Percentiles rank a stretch among this genome's conserved stretches.
Conservation (phyloP, 208 protist genomes). For the Wallacemonas collosoma region DNA sequence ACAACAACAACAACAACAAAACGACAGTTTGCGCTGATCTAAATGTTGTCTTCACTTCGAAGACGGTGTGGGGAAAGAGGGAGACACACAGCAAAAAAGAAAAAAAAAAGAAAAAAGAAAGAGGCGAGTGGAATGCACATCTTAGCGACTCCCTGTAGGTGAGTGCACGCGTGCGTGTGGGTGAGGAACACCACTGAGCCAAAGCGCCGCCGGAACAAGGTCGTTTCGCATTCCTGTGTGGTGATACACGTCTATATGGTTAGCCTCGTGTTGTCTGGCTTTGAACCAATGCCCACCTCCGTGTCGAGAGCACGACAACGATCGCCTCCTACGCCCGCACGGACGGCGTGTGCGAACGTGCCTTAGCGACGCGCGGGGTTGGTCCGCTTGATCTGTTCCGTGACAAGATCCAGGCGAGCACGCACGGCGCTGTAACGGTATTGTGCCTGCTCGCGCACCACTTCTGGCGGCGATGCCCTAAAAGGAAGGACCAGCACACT, state of each 20-base stretch:
- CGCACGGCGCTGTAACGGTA: slow-evolving; percentile 93
- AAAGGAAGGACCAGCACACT: slow-evolving; percentile 92
- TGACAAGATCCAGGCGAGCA: slow-evolving; percentile 85
- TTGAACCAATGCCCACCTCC: background rate
- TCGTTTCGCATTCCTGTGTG: slow-evolving; percentile 4
- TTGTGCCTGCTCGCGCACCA: slow-evolving; percentile 90
- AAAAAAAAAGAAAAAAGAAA: slow-evolving; percentile 13
- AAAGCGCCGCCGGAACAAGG: no score
- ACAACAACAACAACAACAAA: background rate
- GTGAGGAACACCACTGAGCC: background rate
- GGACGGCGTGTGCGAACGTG: no score
- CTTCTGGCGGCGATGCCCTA: slow-evolving; percentile 77
- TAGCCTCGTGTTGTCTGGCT: background rate
- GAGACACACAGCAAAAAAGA: background rate
- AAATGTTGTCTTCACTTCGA: no score
- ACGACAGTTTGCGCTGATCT: background rate
- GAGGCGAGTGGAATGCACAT: slow-evolving; percentile 2
- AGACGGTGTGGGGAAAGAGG: no score
- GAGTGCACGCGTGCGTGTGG: background rate
- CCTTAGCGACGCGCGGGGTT: slow-evolving; percentile 42
- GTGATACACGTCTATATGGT: slow-evolving; percentile 11
- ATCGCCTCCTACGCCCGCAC: no score
- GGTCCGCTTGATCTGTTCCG: slow-evolving; percentile 88
- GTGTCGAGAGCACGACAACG: no score
- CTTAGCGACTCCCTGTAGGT: background rate